Percentiles rank a stretch among this genome's conserved stretches.
phyloP scores from a whole-genome alignment of 179 eudicot genomes.

The Spinacia oleracea region DNA sequence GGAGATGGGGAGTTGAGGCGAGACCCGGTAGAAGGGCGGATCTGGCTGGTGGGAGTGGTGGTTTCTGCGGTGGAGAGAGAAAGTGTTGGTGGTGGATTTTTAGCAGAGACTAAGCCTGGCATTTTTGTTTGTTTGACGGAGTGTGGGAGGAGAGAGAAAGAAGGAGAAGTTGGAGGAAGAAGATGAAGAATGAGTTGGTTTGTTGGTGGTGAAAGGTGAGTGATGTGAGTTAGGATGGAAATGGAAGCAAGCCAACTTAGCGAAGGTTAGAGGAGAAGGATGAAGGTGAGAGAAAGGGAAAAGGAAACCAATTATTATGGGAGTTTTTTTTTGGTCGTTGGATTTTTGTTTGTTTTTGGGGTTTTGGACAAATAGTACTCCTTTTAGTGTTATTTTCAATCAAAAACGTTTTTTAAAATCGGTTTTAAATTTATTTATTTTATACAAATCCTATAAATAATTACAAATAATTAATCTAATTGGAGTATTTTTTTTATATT shows the following conservation, averaged over 20 bases:
- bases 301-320: neutral
- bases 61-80: constrained; percentile 34
- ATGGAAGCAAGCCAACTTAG: constrained; percentile 7
- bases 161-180: neutral
- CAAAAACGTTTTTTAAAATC: neutral
- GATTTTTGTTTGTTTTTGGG: neutral
- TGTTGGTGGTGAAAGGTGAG: neutral
- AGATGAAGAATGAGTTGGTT: neutral
- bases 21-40: constrained; percentile 41
- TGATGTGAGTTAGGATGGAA: constrained; percentile 7
- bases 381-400: neutral
- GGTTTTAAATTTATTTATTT: no score
- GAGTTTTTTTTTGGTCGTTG: constrained; percentile 5
- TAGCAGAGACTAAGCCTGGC: constrained; percentile 91
- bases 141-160: neutral
- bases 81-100: constrained; percentile 77
- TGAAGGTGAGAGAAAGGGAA: neutral
- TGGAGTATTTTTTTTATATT: no score
- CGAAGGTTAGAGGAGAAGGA: constrained; percentile 3
- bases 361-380: neutral
- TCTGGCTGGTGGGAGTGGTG: constrained; percentile 41
- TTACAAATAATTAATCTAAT: no score
- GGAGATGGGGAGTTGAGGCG: constrained; percentile 50
- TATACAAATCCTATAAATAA: no score
- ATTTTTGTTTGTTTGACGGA: constrained; percentile 34